Evolutionary conservation across 768 basidiomycete species (phyloP), one percentile per base, ranked within the genome.

Genomic region (Phaeotremella skinneri): DNA sequence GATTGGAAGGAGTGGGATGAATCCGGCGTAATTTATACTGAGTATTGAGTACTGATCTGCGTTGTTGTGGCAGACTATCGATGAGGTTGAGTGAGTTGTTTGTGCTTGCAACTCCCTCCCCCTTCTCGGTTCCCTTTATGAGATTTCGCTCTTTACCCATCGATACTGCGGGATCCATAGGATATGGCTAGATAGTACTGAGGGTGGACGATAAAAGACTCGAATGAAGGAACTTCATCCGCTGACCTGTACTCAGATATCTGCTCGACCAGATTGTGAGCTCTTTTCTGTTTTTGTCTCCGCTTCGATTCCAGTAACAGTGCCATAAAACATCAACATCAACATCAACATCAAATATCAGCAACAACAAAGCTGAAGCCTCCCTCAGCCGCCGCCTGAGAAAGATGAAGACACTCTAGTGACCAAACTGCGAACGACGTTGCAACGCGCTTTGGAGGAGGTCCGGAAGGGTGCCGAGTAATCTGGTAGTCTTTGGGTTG

Each of bases 401-500:
- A 59, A 59, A n/a, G 67, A 72, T n/a, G 70, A 72, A 57, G 65
- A 63, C 0, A 23, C 30, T 17, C 30, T 69, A 42, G 63, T 72
- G 14, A 69, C 56, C 29, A 72, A 72, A 52, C 54, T 72, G 16
- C 45, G 70, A 16, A 53, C 67, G 42, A 64, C 48, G 21, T 56
- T 72, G 7, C 48, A 69, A 31, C 58, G 51, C 14, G 56, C 67
- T 11, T 31, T 72, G 29, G 63, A 67, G 48, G 64, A 72, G 42
- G 70, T 72, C 0, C 49, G 63, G 2, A 67, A 72, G 42, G 58
- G 58, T n/a, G 70, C 70, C 2, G 67, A 72, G n/a, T n/a, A n/a
- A n/a, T n/a, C n/a, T n/a, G n/a, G n/a, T n/a, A n/a, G n/a, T n/a
- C n/a, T n/a, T n/a, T n/a, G n/a, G n/a, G n/a, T n/a, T n/a, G n/a